A percentile compares a stretch with the other conserved stretches of the same genome.
phyloP scores from a whole-genome alignment of 345 rosid genomes.

The Murraya koenigii region DNA sequence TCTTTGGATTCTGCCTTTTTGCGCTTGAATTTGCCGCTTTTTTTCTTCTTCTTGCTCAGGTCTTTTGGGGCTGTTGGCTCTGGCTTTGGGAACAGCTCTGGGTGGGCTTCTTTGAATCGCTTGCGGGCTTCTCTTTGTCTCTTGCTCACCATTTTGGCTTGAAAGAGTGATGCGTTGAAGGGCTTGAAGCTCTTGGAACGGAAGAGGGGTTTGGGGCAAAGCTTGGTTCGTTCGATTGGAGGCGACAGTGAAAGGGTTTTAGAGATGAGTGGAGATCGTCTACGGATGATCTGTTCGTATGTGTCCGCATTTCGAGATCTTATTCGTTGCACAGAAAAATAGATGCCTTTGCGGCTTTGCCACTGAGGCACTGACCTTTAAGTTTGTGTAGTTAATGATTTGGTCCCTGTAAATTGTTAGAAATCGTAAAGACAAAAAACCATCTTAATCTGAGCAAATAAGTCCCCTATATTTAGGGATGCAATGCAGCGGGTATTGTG shows the following conservation, averaged over 20 bases:
- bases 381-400: no score
- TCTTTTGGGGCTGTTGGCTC: slow-evolving; percentile 70
- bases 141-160: slow-evolving; percentile 58
- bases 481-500: no score
- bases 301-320: not conserved
- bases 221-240: not conserved
- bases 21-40: slow-evolving; percentile 60
- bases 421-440: no score
- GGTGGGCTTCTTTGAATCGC: slow-evolving; percentile 54
- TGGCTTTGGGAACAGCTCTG: slow-evolving; percentile 61
- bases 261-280: not conserved
- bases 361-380: not conserved
- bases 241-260: not conserved
- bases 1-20: slow-evolving; percentile 39
- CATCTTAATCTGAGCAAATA: no score
- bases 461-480: no score
- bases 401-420: no score
- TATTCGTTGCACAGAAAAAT: no score
- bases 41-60: slow-evolving; percentile 60
- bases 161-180: not conserved
- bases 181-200: not conserved
- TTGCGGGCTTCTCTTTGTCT: slow-evolving; percentile 79
- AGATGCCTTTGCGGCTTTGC: no score
- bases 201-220: slow-evolving; percentile 2
- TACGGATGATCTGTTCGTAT: not conserved